Evolutionary conservation across 129 eudicot species (phyloP).

Genomic region (Centrapalus pauciflorus): DNA sequence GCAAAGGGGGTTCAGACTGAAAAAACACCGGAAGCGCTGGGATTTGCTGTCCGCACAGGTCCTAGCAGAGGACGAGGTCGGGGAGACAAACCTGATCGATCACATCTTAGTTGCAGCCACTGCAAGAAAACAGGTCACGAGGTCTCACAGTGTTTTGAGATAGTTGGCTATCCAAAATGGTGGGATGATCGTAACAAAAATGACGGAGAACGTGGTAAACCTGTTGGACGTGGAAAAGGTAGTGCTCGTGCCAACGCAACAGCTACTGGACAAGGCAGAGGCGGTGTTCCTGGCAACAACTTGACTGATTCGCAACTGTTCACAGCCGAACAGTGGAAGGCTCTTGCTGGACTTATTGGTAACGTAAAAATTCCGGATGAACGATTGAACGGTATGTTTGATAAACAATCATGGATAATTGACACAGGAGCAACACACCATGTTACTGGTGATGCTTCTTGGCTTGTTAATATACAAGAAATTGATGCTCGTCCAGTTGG

Average conservation of each 20-base stretch:
- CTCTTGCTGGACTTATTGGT: background rate
- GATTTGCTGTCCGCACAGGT: background rate
- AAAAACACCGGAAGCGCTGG: background rate
- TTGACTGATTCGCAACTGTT: background rate
- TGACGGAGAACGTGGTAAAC: background rate
- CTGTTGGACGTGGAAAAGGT: background rate
- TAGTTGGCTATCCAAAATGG: background rate
- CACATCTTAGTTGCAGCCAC: background rate
- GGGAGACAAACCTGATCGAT: background rate
- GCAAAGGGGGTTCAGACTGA: background rate
- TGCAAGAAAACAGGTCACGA: background rate
- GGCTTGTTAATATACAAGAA: background rate
- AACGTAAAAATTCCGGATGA: background rate
- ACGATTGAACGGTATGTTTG: background rate
- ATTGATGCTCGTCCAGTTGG: background rate
- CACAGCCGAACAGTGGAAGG: background rate
- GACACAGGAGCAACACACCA: slow-evolving; percentile 2
- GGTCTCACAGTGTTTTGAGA: background rate
- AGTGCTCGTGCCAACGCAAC: background rate
- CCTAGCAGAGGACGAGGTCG: background rate
- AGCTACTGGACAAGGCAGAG: background rate
- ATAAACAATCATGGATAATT: background rate
- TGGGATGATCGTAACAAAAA: background rate
- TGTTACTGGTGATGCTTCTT: background rate
- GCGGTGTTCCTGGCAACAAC: background rate